phyloP scores from a whole-genome alignment of 2,329 filamentous ascomycete genomes.

The Fusarium concolor region DNA sequence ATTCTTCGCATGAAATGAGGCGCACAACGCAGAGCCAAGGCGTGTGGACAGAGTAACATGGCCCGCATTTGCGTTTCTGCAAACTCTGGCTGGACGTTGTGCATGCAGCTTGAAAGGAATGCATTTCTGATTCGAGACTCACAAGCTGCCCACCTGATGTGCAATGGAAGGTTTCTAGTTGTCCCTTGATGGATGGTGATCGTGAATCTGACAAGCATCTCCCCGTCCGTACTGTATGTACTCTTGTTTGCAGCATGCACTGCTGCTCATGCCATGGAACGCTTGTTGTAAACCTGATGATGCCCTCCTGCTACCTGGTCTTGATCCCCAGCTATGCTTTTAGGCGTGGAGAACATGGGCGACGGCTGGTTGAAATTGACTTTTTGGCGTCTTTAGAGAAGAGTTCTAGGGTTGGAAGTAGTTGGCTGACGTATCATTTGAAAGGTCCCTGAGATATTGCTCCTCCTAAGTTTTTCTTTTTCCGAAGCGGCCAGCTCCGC shows the following conservation, averaged over 20 bases:
- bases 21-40: conserved; percentile 8
- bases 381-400: conserved; percentile 27
- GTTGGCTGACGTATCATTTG: conserved; percentile 14
- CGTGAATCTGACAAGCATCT: neutral
- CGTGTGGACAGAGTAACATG: conserved; percentile 19
- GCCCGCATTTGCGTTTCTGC: conserved; percentile 27
- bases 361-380: conserved; percentile 35
- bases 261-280: neutral
- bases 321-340: neutral
- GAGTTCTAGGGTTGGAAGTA: conserved; percentile 19
- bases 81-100: conserved; percentile 19
- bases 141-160: conserved; percentile 16
- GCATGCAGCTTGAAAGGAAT: conserved; percentile 25
- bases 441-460: conserved; percentile 1
- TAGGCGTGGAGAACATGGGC: conserved; percentile 6
- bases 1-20: conserved; percentile 12
- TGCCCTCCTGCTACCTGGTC: neutral
- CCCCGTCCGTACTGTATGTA: neutral
- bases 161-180: neutral
- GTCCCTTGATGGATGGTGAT: neutral
- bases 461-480: neutral
- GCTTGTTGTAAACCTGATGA: neutral
- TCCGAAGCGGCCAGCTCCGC: conserved; percentile 8
- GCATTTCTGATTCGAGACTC: conserved; percentile 14
- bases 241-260: neutral